Evolutionary conservation across 257 asterid species (phyloP).

Genomic region (Anisodus tanguticus): DNA sequence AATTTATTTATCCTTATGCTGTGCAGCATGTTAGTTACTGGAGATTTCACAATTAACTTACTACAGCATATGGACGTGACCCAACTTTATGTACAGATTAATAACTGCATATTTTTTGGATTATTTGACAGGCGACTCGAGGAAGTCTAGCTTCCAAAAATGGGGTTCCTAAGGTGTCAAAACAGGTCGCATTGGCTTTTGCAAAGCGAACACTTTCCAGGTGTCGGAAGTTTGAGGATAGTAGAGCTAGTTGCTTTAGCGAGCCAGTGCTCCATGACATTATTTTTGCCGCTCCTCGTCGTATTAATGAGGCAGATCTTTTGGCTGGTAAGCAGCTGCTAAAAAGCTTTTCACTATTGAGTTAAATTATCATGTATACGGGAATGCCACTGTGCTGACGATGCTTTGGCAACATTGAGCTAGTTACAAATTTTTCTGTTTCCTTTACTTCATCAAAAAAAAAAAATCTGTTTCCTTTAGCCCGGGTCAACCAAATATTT

Average conservation of each 20-base stretch:
- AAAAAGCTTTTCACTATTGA: neutral
- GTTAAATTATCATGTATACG: conserved; percentile 19
- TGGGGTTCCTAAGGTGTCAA: conserved; percentile 82
- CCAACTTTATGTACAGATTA: conserved; percentile 17
- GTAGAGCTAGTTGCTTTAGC: conserved; percentile 78
- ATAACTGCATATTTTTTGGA: conserved; percentile 28
- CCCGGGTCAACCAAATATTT: neutral
- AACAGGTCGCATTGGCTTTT: conserved; percentile 76
- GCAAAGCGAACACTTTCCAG: conserved; percentile 76
- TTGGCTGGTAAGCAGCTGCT: conserved; percentile 45
- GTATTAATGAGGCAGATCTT: conserved; percentile 56
- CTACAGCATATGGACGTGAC: neutral
- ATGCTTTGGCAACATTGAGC: conserved; percentile 23
- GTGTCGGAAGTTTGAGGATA: conserved; percentile 72
- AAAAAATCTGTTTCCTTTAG: neutral
- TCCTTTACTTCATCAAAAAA: neutral
- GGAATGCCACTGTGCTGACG: neutral
- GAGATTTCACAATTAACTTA: neutral
- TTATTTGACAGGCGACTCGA: conserved; percentile 81
- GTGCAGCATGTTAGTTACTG: neutral
- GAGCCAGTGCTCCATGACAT: conserved; percentile 74
- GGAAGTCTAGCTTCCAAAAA: conserved; percentile 75
- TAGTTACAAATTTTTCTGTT: neutral
- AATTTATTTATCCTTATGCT: neutral
- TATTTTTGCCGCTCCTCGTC: conserved; percentile 81